phyloP scores from a whole-genome alignment of 768 basidiomycete genomes.

The Suillus fuscotomentosus region DNA sequence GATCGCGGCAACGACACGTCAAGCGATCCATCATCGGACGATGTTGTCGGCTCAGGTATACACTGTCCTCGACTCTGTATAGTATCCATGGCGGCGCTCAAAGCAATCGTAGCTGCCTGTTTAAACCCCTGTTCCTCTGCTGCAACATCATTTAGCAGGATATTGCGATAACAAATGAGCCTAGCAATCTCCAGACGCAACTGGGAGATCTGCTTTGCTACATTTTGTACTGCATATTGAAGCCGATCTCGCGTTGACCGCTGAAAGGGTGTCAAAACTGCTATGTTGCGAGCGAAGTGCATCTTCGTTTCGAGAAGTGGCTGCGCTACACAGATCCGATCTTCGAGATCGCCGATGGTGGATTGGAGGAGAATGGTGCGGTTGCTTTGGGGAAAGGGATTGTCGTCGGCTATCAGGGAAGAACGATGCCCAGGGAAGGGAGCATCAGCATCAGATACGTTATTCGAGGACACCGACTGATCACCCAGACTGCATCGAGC shows the following conservation, averaged over 20 bases:
- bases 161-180: slow-evolving; percentile 70
- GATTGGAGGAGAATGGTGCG: slow-evolving; percentile 57
- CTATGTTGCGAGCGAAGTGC: slow-evolving; percentile 77
- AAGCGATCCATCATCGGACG: slow-evolving; percentile 25
- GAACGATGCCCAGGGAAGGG: background rate
- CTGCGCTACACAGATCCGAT: slow-evolving; percentile 50
- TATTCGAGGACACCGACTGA: slow-evolving; percentile 9
- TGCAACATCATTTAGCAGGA: slow-evolving; percentile 73
- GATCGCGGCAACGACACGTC: slow-evolving; percentile 16
- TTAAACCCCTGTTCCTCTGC: slow-evolving; percentile 68
- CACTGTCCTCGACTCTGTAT: slow-evolving; percentile 38
- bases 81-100: slow-evolving; percentile 69
- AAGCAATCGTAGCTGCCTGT: slow-evolving; percentile 64
- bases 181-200: slow-evolving; percentile 73
- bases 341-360: slow-evolving; percentile 66
- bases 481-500: slow-evolving; percentile 35
- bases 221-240: slow-evolving; percentile 51
- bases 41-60: slow-evolving; percentile 37
- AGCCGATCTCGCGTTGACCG: slow-evolving; percentile 80
- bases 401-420: slow-evolving; percentile 23
- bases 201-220: slow-evolving; percentile 64
- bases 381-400: slow-evolving; percentile 37
- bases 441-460: background rate
- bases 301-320: slow-evolving; percentile 65
- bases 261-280: slow-evolving; percentile 85